Evolutionary conservation across 2,329 filamentous ascomycete genomes (phyloP).

Genomic region (Neopestalotiopsis sp.): DNA sequence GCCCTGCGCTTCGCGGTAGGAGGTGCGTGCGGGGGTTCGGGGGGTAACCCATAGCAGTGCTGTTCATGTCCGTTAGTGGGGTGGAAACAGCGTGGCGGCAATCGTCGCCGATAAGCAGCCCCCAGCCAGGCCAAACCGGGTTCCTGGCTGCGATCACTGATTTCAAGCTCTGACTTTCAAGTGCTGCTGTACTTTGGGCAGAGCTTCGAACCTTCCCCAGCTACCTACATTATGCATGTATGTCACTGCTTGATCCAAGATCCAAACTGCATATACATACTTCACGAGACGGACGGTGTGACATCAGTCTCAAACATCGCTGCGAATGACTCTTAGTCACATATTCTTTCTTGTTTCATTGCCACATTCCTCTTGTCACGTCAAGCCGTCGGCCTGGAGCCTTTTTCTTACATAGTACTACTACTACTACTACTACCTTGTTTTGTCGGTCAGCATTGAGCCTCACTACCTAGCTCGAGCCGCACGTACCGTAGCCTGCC

Average conservation of each 20-base stretch:
- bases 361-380: not conserved
- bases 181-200: not conserved
- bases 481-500: not conserved
- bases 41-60: not conserved
- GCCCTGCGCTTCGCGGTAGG: not conserved
- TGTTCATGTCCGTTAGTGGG: not conserved
- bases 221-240: not conserved
- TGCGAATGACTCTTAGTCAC: not conserved
- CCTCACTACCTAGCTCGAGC: not conserved
- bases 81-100: not conserved
- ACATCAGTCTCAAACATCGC: not conserved
- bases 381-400: not conserved
- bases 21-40: not conserved
- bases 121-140: not conserved
- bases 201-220: not conserved
- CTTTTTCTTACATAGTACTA: not conserved
- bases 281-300: not conserved
- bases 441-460: not conserved
- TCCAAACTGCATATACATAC: not conserved
- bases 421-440: not conserved
- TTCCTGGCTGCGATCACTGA: not conserved
- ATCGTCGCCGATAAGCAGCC: constrained; percentile 3
- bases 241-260: not conserved
- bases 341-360: not conserved
- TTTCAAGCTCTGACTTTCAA: not conserved